These are phyloP conservation scores for Acanthamoeba healyi DNA, from an alignment of 208 protist genomes.

Conservation along the genomic window DNA sequence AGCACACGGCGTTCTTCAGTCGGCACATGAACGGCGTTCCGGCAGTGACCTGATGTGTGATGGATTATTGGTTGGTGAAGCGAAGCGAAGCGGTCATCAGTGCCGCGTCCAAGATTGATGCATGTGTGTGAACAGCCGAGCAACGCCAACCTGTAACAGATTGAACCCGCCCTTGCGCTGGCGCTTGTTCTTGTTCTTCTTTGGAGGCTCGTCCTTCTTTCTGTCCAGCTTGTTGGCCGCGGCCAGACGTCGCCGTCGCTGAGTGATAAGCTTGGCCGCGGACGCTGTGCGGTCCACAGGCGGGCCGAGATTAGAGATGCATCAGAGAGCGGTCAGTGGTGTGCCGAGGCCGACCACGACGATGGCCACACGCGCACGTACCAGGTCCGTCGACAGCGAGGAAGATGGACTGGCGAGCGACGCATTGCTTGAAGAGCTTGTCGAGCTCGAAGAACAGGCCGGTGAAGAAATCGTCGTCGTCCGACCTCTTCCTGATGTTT, in stretches of 20 bases:
- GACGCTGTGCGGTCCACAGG: neutral
- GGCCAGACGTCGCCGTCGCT: neutral
- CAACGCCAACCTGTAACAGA: neutral
- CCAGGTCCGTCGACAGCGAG: conserved; percentile 46
- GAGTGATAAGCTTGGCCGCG: conserved; percentile 52
- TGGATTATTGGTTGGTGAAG: too few species aligned
- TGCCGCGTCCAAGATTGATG: too few species aligned
- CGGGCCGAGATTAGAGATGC: neutral
- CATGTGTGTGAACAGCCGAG: too few species aligned
- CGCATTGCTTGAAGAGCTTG: neutral
- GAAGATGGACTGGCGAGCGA: conserved; percentile 10
- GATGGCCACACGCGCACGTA: neutral
- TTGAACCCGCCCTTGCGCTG: conserved; percentile 20
- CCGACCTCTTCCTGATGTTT: too few species aligned
- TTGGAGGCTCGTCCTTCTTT: too few species aligned
- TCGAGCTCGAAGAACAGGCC: neutral
- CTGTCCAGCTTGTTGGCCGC: neutral
- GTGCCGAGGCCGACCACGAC: neutral
- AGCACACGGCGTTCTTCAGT: conserved; percentile 52
- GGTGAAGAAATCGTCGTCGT: conserved; percentile 1
- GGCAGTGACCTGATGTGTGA: conserved; percentile 2
- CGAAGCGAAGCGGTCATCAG: too few species aligned
- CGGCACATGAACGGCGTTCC: conserved; percentile 50
- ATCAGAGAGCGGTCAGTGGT: neutral
- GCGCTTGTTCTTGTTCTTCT: neutral